Evolutionary conservation across 2,329 filamentous ascomycete species (phyloP).

Genomic region (Tolypocladium sp.): DNA sequence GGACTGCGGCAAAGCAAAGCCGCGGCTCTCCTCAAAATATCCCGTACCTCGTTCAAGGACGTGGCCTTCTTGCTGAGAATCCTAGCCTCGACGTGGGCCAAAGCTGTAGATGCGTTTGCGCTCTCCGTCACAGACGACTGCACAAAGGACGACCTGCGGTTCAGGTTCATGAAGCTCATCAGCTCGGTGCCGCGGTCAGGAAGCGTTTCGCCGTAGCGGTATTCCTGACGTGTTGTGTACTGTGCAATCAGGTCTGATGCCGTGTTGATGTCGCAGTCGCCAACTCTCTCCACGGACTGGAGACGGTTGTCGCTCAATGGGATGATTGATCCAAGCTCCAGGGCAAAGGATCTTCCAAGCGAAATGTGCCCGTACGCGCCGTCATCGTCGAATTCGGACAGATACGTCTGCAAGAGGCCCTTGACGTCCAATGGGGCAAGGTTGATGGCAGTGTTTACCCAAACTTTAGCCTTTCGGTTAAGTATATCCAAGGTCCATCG

Average conservation of each 20-base stretch:
- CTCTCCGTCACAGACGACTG: constrained; percentile 44
- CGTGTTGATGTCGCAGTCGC: constrained; percentile 72
- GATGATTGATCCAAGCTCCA: constrained; percentile 84
- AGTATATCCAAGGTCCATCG: constrained; percentile 70
- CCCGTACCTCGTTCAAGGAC: constrained; percentile 65
- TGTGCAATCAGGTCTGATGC: constrained; percentile 95
- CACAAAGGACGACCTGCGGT: constrained; percentile 42
- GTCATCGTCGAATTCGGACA: constrained; percentile 91
- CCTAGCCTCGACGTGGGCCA: constrained; percentile 65
- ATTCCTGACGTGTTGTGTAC: constrained; percentile 94
- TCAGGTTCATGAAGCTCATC: constrained; percentile 49
- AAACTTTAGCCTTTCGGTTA: constrained; percentile 65
- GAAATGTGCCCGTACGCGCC: constrained; percentile 86
- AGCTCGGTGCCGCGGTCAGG: constrained; percentile 61
- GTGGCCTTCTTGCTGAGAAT: constrained; percentile 61
- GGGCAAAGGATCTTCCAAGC: constrained; percentile 83
- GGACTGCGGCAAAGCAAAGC: constrained; percentile 74
- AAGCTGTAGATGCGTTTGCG: constrained; percentile 51
- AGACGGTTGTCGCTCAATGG: constrained; percentile 81
- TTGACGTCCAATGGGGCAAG: constrained; percentile 90
- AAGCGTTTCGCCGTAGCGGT: constrained; percentile 73
- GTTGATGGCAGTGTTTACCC: constrained; percentile 74
- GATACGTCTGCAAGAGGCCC: constrained; percentile 87
- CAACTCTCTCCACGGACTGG: constrained; percentile 67
- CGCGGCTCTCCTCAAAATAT: constrained; percentile 76